These are phyloP conservation scores for Chlorella sp. DNA, from an alignment of 139 green algal species.

Conservation along the genomic window DNA sequence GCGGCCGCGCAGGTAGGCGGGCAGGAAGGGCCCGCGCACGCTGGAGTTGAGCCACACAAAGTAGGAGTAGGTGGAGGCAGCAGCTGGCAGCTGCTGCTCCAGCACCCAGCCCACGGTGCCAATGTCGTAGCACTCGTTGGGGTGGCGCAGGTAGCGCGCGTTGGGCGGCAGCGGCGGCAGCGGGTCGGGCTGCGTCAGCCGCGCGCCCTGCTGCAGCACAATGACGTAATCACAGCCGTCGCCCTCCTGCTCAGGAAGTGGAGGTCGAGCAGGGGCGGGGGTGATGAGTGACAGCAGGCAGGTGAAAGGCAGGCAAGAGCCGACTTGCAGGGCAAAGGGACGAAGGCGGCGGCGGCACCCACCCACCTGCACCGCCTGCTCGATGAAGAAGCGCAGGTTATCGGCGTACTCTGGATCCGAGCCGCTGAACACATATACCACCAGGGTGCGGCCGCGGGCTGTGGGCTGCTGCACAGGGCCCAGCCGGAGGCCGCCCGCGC, in stretches of 20 bases:
- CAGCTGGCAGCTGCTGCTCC: slow-evolving; percentile 27
- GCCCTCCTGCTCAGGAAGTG: slow-evolving; percentile 8
- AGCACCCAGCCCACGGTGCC: slow-evolving; percentile 85
- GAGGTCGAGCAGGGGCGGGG: background rate
- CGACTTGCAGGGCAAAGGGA: too few relatives aligned
- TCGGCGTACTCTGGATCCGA: slow-evolving; percentile 77
- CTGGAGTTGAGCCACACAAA: slow-evolving; percentile 67
- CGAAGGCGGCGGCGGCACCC: background rate
- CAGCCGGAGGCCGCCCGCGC: slow-evolving; percentile 12
- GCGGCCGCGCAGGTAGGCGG: slow-evolving; percentile 47
- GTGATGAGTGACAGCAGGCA: too few relatives aligned
- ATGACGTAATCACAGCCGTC: slow-evolving; percentile 79
- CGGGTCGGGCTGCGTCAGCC: background rate
- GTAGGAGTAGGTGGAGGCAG: slow-evolving; percentile 33
- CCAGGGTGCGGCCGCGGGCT: slow-evolving; percentile 51
- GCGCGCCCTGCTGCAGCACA: slow-evolving; percentile 65
- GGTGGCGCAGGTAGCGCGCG: slow-evolving; percentile 70
- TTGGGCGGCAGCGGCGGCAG: slow-evolving; percentile 69
- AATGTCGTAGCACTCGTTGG: slow-evolving; percentile 87
- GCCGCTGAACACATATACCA: slow-evolving; percentile 84
- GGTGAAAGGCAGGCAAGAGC: background rate
- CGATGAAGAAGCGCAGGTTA: slow-evolving; percentile 82
- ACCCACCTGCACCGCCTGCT: slow-evolving; percentile 59
- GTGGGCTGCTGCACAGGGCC: background rate
- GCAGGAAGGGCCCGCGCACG: slow-evolving; percentile 62